Conservation (phyloP, 345 rosid species). For the Hibiscus syriacus region DNA sequence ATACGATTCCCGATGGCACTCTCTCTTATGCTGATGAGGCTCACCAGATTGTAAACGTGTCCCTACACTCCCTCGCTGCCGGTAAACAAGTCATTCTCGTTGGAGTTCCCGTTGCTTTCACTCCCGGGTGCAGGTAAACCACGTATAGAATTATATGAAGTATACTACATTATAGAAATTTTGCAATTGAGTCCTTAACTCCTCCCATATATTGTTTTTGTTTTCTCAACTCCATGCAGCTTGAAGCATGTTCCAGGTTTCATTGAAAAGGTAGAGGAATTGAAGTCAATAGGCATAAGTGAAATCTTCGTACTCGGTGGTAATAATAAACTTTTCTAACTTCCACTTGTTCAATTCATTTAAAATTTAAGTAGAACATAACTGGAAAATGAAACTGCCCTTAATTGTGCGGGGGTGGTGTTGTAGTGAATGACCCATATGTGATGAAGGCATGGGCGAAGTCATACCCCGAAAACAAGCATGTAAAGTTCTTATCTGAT, state of each 20-base stretch:
- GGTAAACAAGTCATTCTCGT: neutral
- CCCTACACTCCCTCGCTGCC: conserved; percentile 1
- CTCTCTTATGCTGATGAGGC: neutral
- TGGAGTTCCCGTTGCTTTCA: neutral
- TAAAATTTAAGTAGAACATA: neutral
- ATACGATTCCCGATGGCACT: neutral
- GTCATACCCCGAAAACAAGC: conserved; percentile 55
- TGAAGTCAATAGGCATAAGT: conserved; percentile 46
- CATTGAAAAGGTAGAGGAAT: conserved; percentile 51
- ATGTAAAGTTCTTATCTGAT: conserved; percentile 53
- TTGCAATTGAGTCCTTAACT: too few relatives aligned
- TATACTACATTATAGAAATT: too few relatives aligned
- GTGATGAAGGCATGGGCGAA: conserved; percentile 67
- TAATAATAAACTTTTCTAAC: conserved; percentile 1
- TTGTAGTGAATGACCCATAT: conserved; percentile 59
- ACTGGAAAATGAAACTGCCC: neutral
- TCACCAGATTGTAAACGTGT: neutral
- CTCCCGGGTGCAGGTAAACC: neutral
- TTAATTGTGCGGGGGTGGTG: too few relatives aligned
- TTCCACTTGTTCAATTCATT: neutral
- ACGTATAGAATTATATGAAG: too few relatives aligned
- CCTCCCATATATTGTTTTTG: too few relatives aligned
- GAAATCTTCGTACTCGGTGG: conserved; percentile 49
- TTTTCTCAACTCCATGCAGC: conserved; percentile 20
- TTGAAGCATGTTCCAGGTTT: conserved; percentile 62